These are phyloP conservation scores for Echinosophora koreensis DNA, from an alignment of 306 rosid species.

Conservation along the genomic window DNA sequence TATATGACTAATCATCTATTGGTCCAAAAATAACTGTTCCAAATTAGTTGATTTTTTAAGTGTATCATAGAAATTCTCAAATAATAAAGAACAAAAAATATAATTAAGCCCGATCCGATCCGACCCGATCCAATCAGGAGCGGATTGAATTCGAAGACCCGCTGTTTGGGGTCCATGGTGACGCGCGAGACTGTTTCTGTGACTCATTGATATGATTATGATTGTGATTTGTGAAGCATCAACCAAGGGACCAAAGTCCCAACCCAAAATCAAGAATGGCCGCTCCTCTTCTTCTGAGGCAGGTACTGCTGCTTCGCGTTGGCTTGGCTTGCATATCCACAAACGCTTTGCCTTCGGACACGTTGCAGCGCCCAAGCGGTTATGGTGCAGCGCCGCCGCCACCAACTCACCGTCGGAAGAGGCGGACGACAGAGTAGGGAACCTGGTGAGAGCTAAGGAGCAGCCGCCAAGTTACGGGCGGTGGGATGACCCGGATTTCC, in stretches of 20 bases:
- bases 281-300: slow-evolving; percentile 55
- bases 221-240: neutral
- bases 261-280: slow-evolving; percentile 54
- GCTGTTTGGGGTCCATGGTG: neutral
- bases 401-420: slow-evolving; percentile 47
- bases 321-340: slow-evolving; percentile 52
- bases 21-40: no score
- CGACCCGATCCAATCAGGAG: no score
- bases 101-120: no score
- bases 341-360: slow-evolving; percentile 45
- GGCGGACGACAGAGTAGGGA: slow-evolving; percentile 44
- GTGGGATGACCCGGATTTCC: slow-evolving; percentile 66
- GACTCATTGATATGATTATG: neutral
- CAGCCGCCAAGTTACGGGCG: slow-evolving; percentile 41
- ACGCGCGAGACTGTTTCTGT: neutral
- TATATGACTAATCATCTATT: no score
- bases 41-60: no score
- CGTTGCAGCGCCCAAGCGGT: slow-evolving; percentile 45
- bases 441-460: slow-evolving; percentile 43
- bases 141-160: no score
- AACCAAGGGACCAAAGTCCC: slow-evolving; percentile 12
- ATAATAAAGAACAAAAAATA: no score
- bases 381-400: slow-evolving; percentile 54
- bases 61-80: no score
- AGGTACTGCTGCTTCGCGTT: slow-evolving; percentile 56